Percentiles rank a stretch among this genome's conserved stretches.
These are phyloP conservation scores for Debaryomyces tyrocola DNA, from an alignment of 805 yeast genomes.

Conservation along the genomic window DNA sequence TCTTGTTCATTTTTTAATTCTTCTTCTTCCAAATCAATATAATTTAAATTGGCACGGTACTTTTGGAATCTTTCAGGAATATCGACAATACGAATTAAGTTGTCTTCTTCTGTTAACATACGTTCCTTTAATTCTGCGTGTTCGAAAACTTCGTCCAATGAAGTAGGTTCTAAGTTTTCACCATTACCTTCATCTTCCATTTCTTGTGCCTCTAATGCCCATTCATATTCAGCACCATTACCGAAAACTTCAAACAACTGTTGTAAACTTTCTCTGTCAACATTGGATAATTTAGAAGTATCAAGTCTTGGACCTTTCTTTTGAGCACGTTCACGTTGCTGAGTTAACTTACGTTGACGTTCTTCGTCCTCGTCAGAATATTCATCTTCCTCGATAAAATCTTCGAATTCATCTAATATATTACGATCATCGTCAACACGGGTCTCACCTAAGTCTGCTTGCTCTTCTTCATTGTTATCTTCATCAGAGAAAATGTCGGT, in stretches of 20 bases:
- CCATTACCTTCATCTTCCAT: constrained; percentile 54
- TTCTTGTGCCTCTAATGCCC: constrained; percentile 94
- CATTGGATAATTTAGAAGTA: constrained; percentile 60
- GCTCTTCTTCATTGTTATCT: constrained; percentile 25
- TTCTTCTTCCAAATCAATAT: constrained; percentile 65
- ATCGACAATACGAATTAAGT: constrained; percentile 80
- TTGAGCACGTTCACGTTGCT: constrained; percentile 32
- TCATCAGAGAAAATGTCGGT: constrained; percentile 70
- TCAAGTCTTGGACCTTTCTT: constrained; percentile 46
- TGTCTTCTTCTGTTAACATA: constrained; percentile 90
- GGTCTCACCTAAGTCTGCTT: constrained; percentile 31
- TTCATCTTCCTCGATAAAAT: constrained; percentile 96
- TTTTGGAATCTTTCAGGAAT: constrained; percentile 91
- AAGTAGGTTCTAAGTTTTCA: constrained; percentile 56
- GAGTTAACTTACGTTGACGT: constrained; percentile 32
- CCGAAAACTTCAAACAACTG: constrained; percentile 96
- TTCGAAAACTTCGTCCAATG: constrained; percentile 89
- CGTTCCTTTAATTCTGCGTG: constrained; percentile 89
- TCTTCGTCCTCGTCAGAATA: constrained; percentile 81
- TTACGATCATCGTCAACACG: constrained; percentile 32
- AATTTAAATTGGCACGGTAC: constrained; percentile 63
- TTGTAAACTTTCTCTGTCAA: constrained; percentile 86
- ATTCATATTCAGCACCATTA: constrained; percentile 94
- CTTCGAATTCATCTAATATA: constrained; percentile 83
- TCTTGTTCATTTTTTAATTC: constrained; percentile 72